A percentile compares a stretch with the other conserved stretches of the same genome.
These are phyloP conservation scores for Pythium angustatum DNA, from an alignment of 352 stramenopile genomes.

Conservation along the genomic window DNA sequence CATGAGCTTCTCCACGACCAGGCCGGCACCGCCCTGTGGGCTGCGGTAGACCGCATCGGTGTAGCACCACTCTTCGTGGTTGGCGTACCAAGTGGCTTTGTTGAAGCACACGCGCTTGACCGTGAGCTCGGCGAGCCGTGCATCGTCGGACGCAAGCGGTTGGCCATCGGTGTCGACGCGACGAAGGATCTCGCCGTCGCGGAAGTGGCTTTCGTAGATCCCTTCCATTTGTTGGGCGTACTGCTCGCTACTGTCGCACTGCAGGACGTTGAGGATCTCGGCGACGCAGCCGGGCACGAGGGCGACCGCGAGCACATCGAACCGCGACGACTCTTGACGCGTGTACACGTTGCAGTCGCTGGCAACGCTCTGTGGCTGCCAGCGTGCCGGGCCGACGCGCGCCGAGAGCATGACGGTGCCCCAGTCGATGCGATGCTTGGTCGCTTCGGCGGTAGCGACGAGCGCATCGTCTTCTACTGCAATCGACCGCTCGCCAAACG, in stretches of 20 bases:
- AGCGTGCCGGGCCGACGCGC: conserved; percentile 1
- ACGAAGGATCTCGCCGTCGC: conserved; percentile 11
- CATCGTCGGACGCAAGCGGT: not conserved
- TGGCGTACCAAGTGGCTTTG: conserved; percentile 12
- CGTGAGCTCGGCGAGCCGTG: conserved; percentile 5
- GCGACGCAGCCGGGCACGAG: conserved; percentile 15
- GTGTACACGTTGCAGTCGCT: conserved; percentile 9
- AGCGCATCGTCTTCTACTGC: not conserved
- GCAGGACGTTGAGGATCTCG: conserved; percentile 14
- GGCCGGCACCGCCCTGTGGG: not conserved
- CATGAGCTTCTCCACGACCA: conserved; percentile 21
- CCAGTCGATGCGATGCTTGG: conserved; percentile 5
- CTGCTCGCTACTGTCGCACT: conserved; percentile 3
- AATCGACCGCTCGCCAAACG: not conserved
- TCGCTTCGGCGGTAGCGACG: not conserved
- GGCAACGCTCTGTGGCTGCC: not conserved
- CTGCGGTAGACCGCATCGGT: conserved; percentile 13
- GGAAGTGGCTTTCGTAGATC: conserved; percentile 16
- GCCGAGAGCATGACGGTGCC: not conserved
- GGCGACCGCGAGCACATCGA: conserved; percentile 11
- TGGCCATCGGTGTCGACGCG: not conserved
- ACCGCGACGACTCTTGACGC: conserved; percentile 6
- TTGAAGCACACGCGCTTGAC: conserved; percentile 26
- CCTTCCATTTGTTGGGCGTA: conserved; percentile 9
- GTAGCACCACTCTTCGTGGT: conserved; percentile 28